Conservation (phyloP, 352 stramenopile species). For the Phytophthora parvispora region DNA sequence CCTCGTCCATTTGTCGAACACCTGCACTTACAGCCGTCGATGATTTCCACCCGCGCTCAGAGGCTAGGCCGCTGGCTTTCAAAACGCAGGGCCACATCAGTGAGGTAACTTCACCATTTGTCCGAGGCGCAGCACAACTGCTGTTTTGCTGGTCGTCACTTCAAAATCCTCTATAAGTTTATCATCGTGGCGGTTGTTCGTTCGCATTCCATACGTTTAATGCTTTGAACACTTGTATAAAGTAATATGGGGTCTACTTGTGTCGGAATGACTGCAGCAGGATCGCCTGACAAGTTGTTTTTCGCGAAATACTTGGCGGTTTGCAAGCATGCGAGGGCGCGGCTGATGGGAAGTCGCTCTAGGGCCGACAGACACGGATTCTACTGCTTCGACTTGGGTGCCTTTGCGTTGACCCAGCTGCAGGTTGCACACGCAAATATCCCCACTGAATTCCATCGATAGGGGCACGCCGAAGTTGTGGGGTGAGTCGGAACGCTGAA, state of each 20-base stretch:
- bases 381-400: conserved; percentile 12
- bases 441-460: no score
- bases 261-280: conserved; percentile 4
- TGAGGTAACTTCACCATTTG: conserved; percentile 20
- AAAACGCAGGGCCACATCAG: no score
- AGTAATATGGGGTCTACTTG: background rate
- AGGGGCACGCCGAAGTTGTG: background rate
- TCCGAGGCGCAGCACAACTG: conserved; percentile 3
- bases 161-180: conserved; percentile 17
- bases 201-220: no score
- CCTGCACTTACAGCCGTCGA: conserved; percentile 7
- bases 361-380: conserved; percentile 6
- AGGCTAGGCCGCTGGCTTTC: background rate
- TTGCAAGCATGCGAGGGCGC: background rate
- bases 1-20: background rate
- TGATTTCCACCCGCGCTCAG: conserved; percentile 9
- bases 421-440: conserved; percentile 1
- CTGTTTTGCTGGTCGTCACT: conserved; percentile 18
- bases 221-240: background rate
- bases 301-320: conserved; percentile 26
- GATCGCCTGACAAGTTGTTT: conserved; percentile 23
- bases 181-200: no score
- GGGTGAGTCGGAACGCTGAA: conserved; percentile 12
- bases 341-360: conserved; percentile 22
- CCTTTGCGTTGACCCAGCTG: conserved; percentile 21